phyloP scores from a whole-genome alignment of 345 rosid genomes.

The Melaleuca alternifolia region DNA sequence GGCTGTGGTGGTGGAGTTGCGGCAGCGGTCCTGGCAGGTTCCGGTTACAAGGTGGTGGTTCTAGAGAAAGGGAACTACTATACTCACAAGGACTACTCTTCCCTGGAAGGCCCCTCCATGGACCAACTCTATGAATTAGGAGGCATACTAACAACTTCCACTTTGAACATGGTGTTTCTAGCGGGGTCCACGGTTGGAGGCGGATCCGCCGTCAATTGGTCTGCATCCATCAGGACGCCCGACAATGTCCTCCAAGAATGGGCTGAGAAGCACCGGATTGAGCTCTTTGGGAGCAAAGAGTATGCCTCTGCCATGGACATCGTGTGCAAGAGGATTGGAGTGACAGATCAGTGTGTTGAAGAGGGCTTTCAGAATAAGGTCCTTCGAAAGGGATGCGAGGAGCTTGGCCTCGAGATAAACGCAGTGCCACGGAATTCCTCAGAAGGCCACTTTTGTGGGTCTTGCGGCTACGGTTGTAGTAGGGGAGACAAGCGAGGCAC shows the following conservation, averaged over 20 bases:
- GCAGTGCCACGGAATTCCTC: constrained; percentile 61
- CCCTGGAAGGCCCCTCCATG: constrained; percentile 50
- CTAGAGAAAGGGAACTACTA: constrained; percentile 78
- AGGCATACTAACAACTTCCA: constrained; percentile 33
- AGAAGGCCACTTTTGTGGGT: constrained; percentile 66
- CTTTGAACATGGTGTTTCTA: constrained; percentile 22
- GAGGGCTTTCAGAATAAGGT: constrained; percentile 73
- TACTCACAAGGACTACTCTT: constrained; percentile 35
- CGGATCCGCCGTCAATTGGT: constrained; percentile 88
- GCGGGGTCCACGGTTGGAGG: constrained; percentile 89
- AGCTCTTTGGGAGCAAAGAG: constrained; percentile 34
- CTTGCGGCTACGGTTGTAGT: constrained; percentile 70
- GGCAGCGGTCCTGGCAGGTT: constrained; percentile 57
- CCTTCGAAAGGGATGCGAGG: constrained; percentile 62
- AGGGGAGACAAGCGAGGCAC: constrained; percentile 79
- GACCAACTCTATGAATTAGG: constrained; percentile 53
- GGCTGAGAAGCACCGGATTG: constrained; percentile 35
- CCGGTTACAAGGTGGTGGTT: constrained; percentile 62
- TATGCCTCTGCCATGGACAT: constrained; percentile 52
- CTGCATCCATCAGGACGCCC: constrained; percentile 74
- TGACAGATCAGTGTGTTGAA: constrained; percentile 38
- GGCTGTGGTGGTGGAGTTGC: constrained; percentile 98
- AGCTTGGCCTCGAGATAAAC: constrained; percentile 43
- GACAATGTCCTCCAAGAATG: constrained; percentile 53
- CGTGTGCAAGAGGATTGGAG: constrained; percentile 62